Percentiles rank a stretch among this genome's conserved stretches.
Evolutionary conservation across 257 asterid genomes (phyloP).

Genomic region (Nicotiana knightiana): DNA sequence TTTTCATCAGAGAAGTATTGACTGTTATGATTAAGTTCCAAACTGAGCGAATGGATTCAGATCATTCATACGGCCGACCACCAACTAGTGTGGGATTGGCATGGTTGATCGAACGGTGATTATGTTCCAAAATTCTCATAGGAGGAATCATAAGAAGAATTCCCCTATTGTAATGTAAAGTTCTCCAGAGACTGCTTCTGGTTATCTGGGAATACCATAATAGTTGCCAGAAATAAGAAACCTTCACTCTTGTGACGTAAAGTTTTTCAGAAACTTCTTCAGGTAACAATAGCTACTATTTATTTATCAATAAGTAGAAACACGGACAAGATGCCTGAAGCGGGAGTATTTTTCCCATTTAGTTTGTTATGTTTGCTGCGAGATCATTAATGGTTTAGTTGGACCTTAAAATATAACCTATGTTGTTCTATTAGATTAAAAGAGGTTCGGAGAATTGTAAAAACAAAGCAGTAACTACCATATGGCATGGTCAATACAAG

Average conservation of each 20-base stretch:
- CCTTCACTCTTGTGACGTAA: neutral
- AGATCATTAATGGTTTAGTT: neutral
- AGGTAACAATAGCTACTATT: neutral
- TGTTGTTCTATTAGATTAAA: neutral
- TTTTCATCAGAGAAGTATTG: neutral
- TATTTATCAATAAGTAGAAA: neutral
- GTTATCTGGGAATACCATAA: neutral
- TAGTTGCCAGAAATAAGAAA: neutral
- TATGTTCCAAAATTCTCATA: neutral
- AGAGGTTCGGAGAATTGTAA: neutral
- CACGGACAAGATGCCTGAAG: neutral
- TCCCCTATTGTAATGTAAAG: neutral
- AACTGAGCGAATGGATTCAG: neutral
- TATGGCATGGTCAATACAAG: neutral
- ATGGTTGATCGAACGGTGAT: neutral
- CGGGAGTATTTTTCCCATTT: neutral
- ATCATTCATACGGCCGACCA: neutral
- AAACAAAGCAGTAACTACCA: neutral
- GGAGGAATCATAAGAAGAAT: neutral
- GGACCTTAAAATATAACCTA: too few relatives aligned
- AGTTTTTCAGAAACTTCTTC: neutral
- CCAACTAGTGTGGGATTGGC: neutral
- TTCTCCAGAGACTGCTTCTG: neutral
- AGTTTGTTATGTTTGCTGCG: neutral
- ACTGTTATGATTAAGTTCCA: neutral